Evolutionary conservation across 1,139 yeast genomes (phyloP), one percentile per base, ranked within the genome.

Genomic region (Lodderomyces margitis): DNA sequence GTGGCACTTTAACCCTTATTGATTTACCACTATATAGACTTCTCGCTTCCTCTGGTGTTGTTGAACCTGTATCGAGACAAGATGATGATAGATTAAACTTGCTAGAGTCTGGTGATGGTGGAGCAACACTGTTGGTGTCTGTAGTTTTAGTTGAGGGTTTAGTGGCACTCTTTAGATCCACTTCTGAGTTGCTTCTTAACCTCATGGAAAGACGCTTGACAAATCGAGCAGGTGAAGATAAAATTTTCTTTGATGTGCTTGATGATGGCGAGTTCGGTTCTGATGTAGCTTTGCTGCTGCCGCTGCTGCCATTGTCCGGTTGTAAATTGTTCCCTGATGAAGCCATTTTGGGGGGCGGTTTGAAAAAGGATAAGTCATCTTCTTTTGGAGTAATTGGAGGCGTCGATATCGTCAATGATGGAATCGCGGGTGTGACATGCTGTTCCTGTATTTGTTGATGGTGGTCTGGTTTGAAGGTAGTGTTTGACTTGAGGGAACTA

Each of bases 401-500:
- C 8, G 36, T 32, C 11, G 34, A 37, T 39, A 20, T 11, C 6
- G 33, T 11, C 5, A 35, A 35, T 4, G 21, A 14, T 19, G 31
- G 19, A 16, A 20, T 15, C 14, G 24, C 20, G 17, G 17, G 17
- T n/a, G 21, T 27, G 15, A 19, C 2, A 16, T 8, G 17, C 24
- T 21, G 28, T 12, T 34, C n/a, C 2, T 2, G 20, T 23, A 16
- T 23, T 21, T 34, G 30, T 23, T 14, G 19, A 7, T 34, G 19
- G n/a, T 34, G 37, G 4, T 34, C 28, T 21, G 21, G 19, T 21
- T 20, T 20, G 15, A 21, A 7, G 9, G 25, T 21, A 12, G 17
- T 16, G 11, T 6, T 34, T 15, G 38, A 36, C 31, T 36, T 28
- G 3, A 36, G n/a, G 5, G 55, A 50, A 15, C 53, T 45, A 12